These are phyloP conservation scores for Hypoxylon lienhwacheense DNA, from an alignment of 495 filamentous ascomycete genomes.

Conservation along the genomic window DNA sequence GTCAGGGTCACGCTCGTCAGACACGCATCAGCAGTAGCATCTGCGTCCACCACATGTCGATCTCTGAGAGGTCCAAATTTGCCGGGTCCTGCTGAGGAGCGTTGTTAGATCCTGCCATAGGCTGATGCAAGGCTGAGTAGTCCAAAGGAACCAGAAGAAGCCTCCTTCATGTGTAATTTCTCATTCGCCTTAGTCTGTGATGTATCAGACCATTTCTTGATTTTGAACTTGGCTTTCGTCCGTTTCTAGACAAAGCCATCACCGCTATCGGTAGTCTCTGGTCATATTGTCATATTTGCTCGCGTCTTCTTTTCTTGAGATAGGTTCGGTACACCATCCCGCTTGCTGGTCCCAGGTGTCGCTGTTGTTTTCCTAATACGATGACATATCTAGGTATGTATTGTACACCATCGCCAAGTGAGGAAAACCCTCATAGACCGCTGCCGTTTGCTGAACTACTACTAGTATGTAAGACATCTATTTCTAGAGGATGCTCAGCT, in stretches of 20 bases:
- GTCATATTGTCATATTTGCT: too few relatives aligned
- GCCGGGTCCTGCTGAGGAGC: slow-evolving; percentile 27
- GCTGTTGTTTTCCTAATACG: not conserved
- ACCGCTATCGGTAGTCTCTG: not conserved
- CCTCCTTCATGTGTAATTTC: slow-evolving; percentile 15
- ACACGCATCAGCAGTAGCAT: slow-evolving; percentile 30
- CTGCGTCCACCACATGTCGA: slow-evolving; percentile 39
- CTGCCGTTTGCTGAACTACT: not conserved
- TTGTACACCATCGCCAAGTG: too few relatives aligned
- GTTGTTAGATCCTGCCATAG: slow-evolving; percentile 32
- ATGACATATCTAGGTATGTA: not conserved
- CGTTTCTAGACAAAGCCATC: slow-evolving; percentile 14
- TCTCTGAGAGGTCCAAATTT: slow-evolving; percentile 43
- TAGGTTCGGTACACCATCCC: slow-evolving; percentile 14
- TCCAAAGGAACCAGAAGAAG: slow-evolving; percentile 8
- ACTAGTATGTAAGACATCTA: not conserved
- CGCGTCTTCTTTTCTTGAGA: slow-evolving; percentile 17
- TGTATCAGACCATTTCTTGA: slow-evolving; percentile 8
- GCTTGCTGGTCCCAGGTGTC: slow-evolving; percentile 1
- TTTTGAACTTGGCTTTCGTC: slow-evolving; percentile 11
- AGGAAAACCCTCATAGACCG: slow-evolving; percentile 8
- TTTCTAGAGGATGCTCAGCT: not conserved
- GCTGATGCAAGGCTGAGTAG: slow-evolving; percentile 35
- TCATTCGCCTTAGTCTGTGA: slow-evolving; percentile 17
- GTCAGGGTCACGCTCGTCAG: slow-evolving; percentile 36